Conservation (phyloP, 2,329 filamentous ascomycete species). For the Alternaria viburni region DNA sequence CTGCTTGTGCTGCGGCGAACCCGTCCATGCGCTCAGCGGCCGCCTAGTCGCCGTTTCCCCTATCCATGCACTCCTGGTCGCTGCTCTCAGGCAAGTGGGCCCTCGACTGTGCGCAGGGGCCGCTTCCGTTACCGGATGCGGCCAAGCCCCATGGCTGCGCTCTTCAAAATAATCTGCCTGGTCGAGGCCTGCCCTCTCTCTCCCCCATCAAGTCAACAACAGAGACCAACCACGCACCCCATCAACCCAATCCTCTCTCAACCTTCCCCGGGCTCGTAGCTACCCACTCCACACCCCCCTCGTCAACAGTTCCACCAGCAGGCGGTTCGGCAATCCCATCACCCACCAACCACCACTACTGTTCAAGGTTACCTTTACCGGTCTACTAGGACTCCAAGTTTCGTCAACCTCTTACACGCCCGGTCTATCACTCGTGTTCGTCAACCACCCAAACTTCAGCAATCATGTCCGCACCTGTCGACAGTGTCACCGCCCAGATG, state of each 20-base stretch:
- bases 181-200: constrained; percentile 30
- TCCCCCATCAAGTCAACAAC: constrained; percentile 43
- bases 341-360: constrained; percentile 37
- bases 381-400: constrained; percentile 53
- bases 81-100: constrained; percentile 25
- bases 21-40: neutral
- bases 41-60: constrained; percentile 10
- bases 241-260: constrained; percentile 40
- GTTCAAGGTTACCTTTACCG: constrained; percentile 50
- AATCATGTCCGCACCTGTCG: constrained; percentile 86
- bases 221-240: constrained; percentile 35
- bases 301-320: constrained; percentile 58
- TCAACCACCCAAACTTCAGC: constrained; percentile 58
- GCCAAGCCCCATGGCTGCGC: constrained; percentile 30
- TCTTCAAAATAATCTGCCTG: constrained; percentile 22
- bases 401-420: constrained; percentile 47
- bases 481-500: constrained; percentile 76
- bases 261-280: constrained; percentile 54
- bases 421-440: constrained; percentile 57
- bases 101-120: constrained; percentile 25
- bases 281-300: constrained; percentile 59
- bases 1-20: neutral
- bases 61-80: constrained; percentile 16
- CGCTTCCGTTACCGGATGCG: constrained; percentile 35
- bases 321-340: constrained; percentile 54